Percentiles rank a stretch among this genome's conserved stretches.
These are phyloP conservation scores for Penicillium sp. DNA, from an alignment of 2,329 filamentous ascomycete genomes.

Conservation along the genomic window DNA sequence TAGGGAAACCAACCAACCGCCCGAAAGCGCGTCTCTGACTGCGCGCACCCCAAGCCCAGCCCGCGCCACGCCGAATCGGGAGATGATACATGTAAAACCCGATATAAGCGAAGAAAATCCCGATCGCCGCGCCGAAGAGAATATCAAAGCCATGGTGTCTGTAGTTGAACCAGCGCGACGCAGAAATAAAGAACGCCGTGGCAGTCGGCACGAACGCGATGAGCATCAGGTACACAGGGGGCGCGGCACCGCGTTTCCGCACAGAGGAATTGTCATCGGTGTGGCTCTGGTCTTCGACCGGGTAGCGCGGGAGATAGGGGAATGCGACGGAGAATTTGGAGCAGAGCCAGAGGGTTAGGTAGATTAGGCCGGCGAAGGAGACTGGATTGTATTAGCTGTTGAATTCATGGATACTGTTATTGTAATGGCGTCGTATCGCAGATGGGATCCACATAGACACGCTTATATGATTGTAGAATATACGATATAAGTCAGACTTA, in stretches of 20 bases:
- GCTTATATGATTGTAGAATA: neutral
- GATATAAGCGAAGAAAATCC: constrained; percentile 60
- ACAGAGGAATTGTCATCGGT: constrained; percentile 37
- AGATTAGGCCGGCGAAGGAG: constrained; percentile 69
- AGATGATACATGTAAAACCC: constrained; percentile 80
- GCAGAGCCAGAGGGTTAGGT: constrained; percentile 77
- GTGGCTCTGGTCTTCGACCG: constrained; percentile 19
- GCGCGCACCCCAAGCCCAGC: constrained; percentile 82
- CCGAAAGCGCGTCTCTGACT: constrained; percentile 61
- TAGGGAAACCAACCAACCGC: constrained; percentile 27
- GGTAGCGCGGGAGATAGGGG: constrained; percentile 33
- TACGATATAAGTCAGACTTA: constrained; percentile 30
- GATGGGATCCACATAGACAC: neutral
- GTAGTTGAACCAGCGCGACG: constrained; percentile 78
- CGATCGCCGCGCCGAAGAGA: constrained; percentile 72
- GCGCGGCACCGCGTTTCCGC: constrained; percentile 68
- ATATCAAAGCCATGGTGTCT: constrained; percentile 91
- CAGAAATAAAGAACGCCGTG: constrained; percentile 69
- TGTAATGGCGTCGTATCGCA: neutral
- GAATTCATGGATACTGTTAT: neutral
- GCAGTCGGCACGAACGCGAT: constrained; percentile 64
- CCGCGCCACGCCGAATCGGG: constrained; percentile 66
- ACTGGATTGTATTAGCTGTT: constrained; percentile 34
- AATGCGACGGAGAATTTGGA: constrained; percentile 45
- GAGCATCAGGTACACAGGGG: constrained; percentile 65